Conservation (phyloP, 1,284 basidiomycete genomes). For the Ganoderma sinense region DNA sequence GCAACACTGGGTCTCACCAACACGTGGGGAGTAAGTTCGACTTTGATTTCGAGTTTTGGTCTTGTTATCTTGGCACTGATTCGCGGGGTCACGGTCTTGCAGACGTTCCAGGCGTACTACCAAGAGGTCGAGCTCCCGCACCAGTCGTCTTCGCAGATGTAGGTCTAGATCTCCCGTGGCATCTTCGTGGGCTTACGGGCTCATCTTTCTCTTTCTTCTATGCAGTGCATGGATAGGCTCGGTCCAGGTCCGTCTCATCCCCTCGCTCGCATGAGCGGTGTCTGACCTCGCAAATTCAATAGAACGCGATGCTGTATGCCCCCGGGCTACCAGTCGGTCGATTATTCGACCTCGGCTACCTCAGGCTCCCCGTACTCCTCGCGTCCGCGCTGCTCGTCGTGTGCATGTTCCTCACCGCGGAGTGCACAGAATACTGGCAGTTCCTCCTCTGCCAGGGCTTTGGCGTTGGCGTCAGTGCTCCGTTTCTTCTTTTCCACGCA, state of each 20-base stretch:
- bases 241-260: background rate
- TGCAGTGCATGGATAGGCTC: slow-evolving; percentile 5
- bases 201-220: background rate
- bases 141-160: too few relatives aligned
- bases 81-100: too few relatives aligned
- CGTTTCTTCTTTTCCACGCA: too few relatives aligned
- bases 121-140: background rate
- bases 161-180: too few relatives aligned
- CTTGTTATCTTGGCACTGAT: too few relatives aligned
- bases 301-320: background rate
- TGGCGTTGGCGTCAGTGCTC: background rate
- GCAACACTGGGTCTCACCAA: background rate
- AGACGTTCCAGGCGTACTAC: slow-evolving; percentile 4
- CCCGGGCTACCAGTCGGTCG: background rate
- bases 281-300: too few relatives aligned
- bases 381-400: background rate
- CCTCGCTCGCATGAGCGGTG: background rate
- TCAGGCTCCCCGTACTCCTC: background rate
- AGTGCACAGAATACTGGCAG: background rate
- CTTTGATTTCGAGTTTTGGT: too few relatives aligned
- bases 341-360: background rate
- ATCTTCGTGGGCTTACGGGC: background rate
- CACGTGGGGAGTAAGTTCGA: background rate
- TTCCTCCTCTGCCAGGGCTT: slow-evolving; percentile 2
- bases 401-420: background rate